Evolutionary conservation across 2,329 filamentous ascomycete species (phyloP).

Genomic region (Diaporthe sp.): DNA sequence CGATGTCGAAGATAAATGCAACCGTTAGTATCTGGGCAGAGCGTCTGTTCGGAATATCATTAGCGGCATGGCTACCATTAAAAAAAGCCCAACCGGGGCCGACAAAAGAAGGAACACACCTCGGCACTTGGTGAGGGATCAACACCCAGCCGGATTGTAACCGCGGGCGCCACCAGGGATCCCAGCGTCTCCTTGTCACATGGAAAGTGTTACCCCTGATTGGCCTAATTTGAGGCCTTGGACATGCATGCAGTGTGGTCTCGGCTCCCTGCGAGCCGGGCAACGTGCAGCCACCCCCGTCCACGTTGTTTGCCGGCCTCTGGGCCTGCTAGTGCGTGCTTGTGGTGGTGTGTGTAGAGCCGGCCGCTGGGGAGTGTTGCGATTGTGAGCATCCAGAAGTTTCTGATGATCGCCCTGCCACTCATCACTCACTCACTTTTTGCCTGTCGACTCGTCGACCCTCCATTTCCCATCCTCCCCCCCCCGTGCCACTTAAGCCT

Average conservation of each 20-base stretch:
- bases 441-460: not conserved
- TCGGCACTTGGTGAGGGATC: constrained; percentile 18
- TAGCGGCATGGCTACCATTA: not conserved
- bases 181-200: constrained; percentile 29
- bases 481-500: constrained; percentile 4
- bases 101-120: not conserved
- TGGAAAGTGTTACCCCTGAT: constrained; percentile 25
- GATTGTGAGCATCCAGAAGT: constrained; percentile 8
- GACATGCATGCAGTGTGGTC: constrained; percentile 28
- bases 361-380: not conserved
- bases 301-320: constrained; percentile 15
- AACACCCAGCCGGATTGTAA: constrained; percentile 10
- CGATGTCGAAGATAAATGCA: not conserved
- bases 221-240: constrained; percentile 30
- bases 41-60: not conserved
- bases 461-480: not conserved
- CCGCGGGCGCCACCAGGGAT: constrained; percentile 20
- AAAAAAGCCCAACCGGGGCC: not conserved
- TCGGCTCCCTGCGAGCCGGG: constrained; percentile 27
- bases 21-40: not conserved
- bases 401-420: constrained; percentile 23
- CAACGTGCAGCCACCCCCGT: constrained; percentile 16
- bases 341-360: not conserved
- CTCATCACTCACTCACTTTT: not conserved
- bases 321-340: not conserved